Evolutionary conservation across 169 alveolate genomes (phyloP), one percentile per base, ranked within the genome.

Genomic region (Plasmodium blacklocki): DNA sequence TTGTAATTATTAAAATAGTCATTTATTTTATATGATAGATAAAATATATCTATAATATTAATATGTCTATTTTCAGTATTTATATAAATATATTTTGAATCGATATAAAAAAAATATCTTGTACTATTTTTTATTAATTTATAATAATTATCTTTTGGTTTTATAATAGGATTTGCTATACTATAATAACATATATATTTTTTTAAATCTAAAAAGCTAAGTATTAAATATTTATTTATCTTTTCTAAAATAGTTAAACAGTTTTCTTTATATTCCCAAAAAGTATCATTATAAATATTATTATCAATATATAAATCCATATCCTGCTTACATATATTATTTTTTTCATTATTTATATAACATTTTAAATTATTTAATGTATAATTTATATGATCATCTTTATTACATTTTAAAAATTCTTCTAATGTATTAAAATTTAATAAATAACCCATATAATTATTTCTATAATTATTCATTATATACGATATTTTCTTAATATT

Each of bases 141-240:
- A 15, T 68, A 26, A 70, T 60, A 83, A 58, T 83, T 29, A 26
- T 6, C 47, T 12, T 23, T 21, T 7, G 91, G 86, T 18, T 67
- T 83, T 21, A 83, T 59, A 3, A 83, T 64, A 9, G 91, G 91
- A 19, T 83, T 83, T 23, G 91, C 85, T 72, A 71, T 54, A 47
- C 80, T 71, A 21, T 71, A 83, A 14, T 83, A 83, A 49, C 91
- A 83, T 72, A 70, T 15, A 21, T 56, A 70, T 19, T 67, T 21
- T 68, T 83, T 56, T 3, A 83, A 62, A 39, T 83, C 91, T 2
- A 83, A 45, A 58, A 54, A 83, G 9, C 75, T 68, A 18, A 83
- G 71, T 58, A 83, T 83, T 70, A 83, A 12, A 59, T 70, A 83
- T 29, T 59, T 70, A 39, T 83, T 83, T 43, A 83, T 68, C 71